Conservation (phyloP, 768 basidiomycete genomes). For the Hirschioporus abietinus region DNA sequence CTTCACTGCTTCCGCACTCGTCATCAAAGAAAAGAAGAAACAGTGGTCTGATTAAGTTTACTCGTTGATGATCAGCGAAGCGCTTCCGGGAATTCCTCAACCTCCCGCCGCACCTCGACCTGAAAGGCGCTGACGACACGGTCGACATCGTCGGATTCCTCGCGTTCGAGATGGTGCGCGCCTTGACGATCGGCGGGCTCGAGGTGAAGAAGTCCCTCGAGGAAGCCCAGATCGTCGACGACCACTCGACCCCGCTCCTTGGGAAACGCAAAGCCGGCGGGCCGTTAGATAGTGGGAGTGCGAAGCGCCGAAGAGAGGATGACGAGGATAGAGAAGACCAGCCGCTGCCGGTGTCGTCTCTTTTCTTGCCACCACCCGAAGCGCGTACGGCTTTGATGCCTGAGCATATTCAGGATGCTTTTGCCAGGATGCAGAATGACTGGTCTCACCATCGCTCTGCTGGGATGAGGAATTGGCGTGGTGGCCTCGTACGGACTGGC, state of each 20-base stretch:
- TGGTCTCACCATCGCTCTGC: constrained; percentile 78
- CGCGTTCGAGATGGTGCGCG: constrained; percentile 95
- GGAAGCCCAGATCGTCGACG: constrained; percentile 62
- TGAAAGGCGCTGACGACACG: constrained; percentile 90
- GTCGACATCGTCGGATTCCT: constrained; percentile 96
- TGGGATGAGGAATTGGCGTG: constrained; percentile 87
- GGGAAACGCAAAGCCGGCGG: constrained; percentile 61
- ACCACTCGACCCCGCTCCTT: constrained; percentile 55
- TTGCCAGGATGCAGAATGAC: constrained; percentile 83
- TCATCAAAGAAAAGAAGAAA: background rate
- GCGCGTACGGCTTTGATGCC: constrained; percentile 73
- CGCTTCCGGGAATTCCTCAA: constrained; percentile 94
- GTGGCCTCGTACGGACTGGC: constrained; percentile 73
- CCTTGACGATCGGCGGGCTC: constrained; percentile 83
- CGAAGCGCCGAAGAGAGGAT: constrained; percentile 52
- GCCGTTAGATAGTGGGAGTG: constrained; percentile 32
- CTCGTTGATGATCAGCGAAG: constrained; percentile 51
- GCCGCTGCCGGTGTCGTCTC: constrained; percentile 58
- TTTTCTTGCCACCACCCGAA: constrained; percentile 81
- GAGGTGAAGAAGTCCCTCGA: constrained; percentile 77
- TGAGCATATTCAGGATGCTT: constrained; percentile 89
- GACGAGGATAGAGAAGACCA: constrained; percentile 57
- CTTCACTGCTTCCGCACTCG: background rate
- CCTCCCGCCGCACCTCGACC: constrained; percentile 78
- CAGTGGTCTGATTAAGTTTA: background rate